Base-by-base conservation (phyloP, 179 eudicot genomes). In the Patellifolia procumbens region DNA sequence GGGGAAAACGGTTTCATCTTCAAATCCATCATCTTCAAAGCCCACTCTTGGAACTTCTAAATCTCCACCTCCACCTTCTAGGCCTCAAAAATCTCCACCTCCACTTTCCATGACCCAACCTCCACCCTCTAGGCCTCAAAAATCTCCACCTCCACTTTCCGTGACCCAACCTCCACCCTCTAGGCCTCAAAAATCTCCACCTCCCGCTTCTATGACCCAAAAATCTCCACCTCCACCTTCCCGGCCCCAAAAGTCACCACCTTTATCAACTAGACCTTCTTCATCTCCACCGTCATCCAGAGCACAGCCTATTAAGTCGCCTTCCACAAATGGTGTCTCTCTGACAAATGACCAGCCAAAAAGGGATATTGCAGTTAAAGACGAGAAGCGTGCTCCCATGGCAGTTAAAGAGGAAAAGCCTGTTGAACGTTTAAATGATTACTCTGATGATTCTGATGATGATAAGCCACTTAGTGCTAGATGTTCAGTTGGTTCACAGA, bases 361-460 rank as follows among this genome's bases (percentile, higher is more conserved):
- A 76, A 79, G 80, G 81, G 68, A 20, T 59, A 53, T 32, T 35
- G 42, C 31, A 1, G 67, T 70, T 39, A 76, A 20, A 76, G 58
- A 51, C 68, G 72, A 66, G 22, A 71, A 52, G 53, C 53, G 22
- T 45, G n/a, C 53, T 32, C 22, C 49, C 6, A 17, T n/a, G 56
- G 37, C 42, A 34, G 77, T 81, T 49, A 87, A 86, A 76, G 82
- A 72, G 79, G 87, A 82, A 74, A 88, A 80, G 73, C 83, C 79
- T 32, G 69, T 62, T 42, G 39, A 73, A 75, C 83, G 78, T 29
- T 63, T 73, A 31, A 35, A 66, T 29, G 72, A 73, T 74, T 92
- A 87, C 22, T 86, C 91, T 13, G 95, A 91, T 73, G 96, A 89
- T 83, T 91, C 99, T 32, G 99, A 95, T 72, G 99, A 93, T 88